These are phyloP conservation scores for Colletotrichum liriopes DNA, from an alignment of 2,329 filamentous ascomycete genomes.

Conservation along the genomic window DNA sequence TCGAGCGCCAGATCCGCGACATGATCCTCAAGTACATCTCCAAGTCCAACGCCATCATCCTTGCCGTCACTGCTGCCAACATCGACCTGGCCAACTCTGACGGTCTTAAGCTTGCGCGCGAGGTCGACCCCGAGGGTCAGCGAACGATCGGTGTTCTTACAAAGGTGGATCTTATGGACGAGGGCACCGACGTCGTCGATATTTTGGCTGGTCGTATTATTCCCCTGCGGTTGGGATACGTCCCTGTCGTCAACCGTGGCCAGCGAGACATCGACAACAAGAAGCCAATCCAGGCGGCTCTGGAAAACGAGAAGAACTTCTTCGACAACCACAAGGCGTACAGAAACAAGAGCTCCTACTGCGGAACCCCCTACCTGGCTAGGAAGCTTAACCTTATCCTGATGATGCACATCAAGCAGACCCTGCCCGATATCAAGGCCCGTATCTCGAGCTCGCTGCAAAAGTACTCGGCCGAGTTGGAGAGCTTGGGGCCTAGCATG, in stretches of 20 bases:
- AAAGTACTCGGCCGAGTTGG: constrained; percentile 89
- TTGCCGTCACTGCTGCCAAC: constrained; percentile 96
- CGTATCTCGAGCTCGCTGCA: constrained; percentile 94
- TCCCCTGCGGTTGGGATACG: constrained; percentile 92
- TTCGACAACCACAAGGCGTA: constrained; percentile 99
- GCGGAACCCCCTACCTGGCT: constrained; percentile 96
- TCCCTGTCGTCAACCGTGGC: constrained; percentile 97
- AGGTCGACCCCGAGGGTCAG: constrained; percentile 97
- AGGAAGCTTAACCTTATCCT: constrained; percentile 98
- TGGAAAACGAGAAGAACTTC: constrained; percentile 96
- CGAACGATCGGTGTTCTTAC: constrained; percentile 98
- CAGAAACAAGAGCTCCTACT: constrained; percentile 98
- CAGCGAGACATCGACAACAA: constrained; percentile 99
- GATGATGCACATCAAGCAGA: constrained; percentile 99
- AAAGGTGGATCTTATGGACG: constrained; percentile 99
- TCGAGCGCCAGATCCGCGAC: constrained; percentile 95
- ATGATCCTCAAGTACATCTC: constrained; percentile 99
- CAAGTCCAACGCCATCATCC: constrained; percentile 97
- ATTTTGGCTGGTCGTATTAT: constrained; percentile 98
- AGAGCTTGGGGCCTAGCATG: constrained; percentile 90
- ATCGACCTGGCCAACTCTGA: constrained; percentile 99
- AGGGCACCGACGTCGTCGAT: constrained; percentile 97
- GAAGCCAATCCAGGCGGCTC: constrained; percentile 89
- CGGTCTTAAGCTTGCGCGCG: constrained; percentile 93
- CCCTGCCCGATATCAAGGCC: constrained; percentile 97